These are phyloP conservation scores for Claviceps maximensis DNA, from an alignment of 2,329 filamentous ascomycete species.

Conservation along the genomic window DNA sequence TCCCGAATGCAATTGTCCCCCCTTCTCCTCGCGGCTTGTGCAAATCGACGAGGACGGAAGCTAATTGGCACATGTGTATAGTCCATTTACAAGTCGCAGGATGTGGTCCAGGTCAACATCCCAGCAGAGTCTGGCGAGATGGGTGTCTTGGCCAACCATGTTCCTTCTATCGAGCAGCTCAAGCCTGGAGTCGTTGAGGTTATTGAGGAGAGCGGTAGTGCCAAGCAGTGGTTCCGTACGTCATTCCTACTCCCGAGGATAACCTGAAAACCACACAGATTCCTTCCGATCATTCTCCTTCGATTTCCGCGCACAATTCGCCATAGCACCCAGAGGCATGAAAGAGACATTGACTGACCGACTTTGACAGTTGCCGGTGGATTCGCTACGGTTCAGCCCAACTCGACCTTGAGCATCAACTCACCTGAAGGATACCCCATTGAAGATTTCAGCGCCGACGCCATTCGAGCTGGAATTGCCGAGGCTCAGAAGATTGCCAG, in stretches of 20 bases:
- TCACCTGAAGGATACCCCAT: slow-evolving; percentile 89
- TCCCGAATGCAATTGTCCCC: slow-evolving; percentile 16
- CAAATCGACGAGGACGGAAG: slow-evolving; percentile 14
- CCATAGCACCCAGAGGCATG: not conserved
- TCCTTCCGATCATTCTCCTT: not conserved
- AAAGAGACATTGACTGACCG: slow-evolving; percentile 5
- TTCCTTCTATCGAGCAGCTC: slow-evolving; percentile 96
- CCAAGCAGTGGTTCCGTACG: slow-evolving; percentile 98
- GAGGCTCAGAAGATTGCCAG: slow-evolving; percentile 92
- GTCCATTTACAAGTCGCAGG: slow-evolving; percentile 56
- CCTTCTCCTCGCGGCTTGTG: not conserved
- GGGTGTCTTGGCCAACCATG: slow-evolving; percentile 98
- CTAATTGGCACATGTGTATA: slow-evolving; percentile 41
- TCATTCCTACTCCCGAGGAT: slow-evolving; percentile 13
- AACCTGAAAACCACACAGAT: not conserved
- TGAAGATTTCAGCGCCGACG: slow-evolving; percentile 90
- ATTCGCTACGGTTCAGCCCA: slow-evolving; percentile 92
- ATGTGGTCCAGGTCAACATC: slow-evolving; percentile 92
- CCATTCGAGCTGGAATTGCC: slow-evolving; percentile 76
- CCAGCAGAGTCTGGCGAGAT: slow-evolving; percentile 97
- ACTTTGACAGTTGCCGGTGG: slow-evolving; percentile 68
- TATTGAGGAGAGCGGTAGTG: slow-evolving; percentile 76
- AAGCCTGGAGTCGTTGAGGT: slow-evolving; percentile 93
- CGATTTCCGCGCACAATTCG: not conserved
- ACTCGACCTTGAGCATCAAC: slow-evolving; percentile 94